phyloP scores from a whole-genome alignment of 2,329 filamentous ascomycete species.

The Chrysosporium queenslandicum region DNA sequence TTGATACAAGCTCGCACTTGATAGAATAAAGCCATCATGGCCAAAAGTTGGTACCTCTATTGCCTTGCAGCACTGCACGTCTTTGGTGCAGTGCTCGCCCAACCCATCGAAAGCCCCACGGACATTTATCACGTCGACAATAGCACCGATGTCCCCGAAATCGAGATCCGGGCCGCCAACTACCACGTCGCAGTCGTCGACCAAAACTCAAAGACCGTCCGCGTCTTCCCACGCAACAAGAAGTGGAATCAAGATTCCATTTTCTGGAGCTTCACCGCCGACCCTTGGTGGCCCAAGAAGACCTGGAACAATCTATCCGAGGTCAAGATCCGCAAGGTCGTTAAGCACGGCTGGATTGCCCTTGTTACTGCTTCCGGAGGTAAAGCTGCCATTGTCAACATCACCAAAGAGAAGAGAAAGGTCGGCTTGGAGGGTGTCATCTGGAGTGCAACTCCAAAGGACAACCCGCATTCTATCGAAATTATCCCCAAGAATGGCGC shows the following conservation, averaged over 20 bases:
- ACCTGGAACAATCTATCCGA: slow-evolving; percentile 17
- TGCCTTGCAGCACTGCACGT: slow-evolving; percentile 2
- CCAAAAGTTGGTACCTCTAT: background rate
- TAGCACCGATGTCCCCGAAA: too few species aligned
- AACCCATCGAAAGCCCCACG: slow-evolving; percentile 1
- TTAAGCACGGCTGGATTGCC: slow-evolving; percentile 16
- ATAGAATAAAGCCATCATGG: background rate
- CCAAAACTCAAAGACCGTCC: slow-evolving; percentile 18
- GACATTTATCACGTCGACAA: slow-evolving; percentile 18
- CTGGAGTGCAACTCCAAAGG: slow-evolving; percentile 16
- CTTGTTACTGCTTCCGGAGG: slow-evolving; percentile 18
- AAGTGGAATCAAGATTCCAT: slow-evolving; percentile 16
- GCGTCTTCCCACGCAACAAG: slow-evolving; percentile 17
- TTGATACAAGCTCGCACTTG: background rate
- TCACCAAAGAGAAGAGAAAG: slow-evolving; percentile 42
- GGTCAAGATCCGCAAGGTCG: slow-evolving; percentile 18
- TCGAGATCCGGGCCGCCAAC: slow-evolving; percentile 12
- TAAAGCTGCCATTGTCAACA: slow-evolving; percentile 35
- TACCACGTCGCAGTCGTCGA: slow-evolving; percentile 19
- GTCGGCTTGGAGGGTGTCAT: slow-evolving; percentile 14
- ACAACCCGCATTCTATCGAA: slow-evolving; percentile 18
- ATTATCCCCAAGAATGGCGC: slow-evolving; percentile 16
- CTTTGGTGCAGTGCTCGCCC: slow-evolving; percentile 1
- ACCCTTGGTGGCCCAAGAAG: background rate
- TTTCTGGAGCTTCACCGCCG: slow-evolving; percentile 18